Base-by-base conservation (phyloP, 345 rosid species). In the Brassica carinata region DNA sequence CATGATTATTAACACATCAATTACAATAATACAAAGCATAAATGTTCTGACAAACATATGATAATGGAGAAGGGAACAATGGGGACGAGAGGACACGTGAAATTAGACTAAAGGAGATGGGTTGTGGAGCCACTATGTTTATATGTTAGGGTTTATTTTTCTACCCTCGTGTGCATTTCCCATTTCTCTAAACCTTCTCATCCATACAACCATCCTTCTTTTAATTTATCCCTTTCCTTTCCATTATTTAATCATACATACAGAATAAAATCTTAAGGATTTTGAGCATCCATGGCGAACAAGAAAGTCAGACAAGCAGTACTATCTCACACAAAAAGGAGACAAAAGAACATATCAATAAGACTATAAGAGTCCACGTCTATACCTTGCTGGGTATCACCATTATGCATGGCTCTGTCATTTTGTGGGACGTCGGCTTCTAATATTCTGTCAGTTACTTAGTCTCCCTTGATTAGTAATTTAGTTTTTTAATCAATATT, bases 391-490 rank as follows among this genome's bases (percentile, higher is more conserved):
- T 79, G 83, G 74, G 74, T 74, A 19, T 74, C 83, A 80, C 71
- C 17, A 43, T 68, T 65, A 69, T 80, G 83, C 83, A 80, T 80
- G 83, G 75, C 71, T 80, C 74, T 74, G 83, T 80, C 83, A 80
- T 80, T 74, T 80, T 80, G 75, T 74, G 3, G 19, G 75, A 80
- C 79, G 79, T 79, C 73, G 73, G 18, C 69, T 67, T 71, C 58
- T 36, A 9, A 9, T 66, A 2, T 23, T 23, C 26, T 23, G 26
- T 23, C 26, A 55, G 17, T 6, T 55, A 55, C 26, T 15, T 55
- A 15, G 26, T 55, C 7, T 48, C 7, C 26, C 61, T 15, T 55
- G 23, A 55, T 55, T 51, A 51, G 58, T 5, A 51, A 5, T 51
- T 51, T n/a, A 5, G 58, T n/a, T 51, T 38, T 5, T 51, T 8